Evolutionary conservation across 2,329 filamentous ascomycete species (phyloP), one percentile per base, ranked within the genome.

Genomic region (Hymenoscyphus linearis): DNA sequence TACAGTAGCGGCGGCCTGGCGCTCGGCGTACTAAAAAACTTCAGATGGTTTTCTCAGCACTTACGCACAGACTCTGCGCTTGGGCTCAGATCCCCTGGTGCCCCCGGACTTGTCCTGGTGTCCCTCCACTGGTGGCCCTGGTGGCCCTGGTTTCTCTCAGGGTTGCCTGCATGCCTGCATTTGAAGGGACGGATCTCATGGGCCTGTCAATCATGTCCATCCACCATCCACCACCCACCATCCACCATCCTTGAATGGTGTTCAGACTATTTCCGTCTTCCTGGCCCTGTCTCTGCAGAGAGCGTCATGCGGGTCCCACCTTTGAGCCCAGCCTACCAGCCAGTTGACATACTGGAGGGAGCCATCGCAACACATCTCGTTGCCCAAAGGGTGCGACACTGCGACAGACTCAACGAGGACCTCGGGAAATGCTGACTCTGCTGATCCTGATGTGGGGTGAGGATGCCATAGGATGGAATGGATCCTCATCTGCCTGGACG

Each of bases 181-280:
- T n/a, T 47, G 40, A 18, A 47, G 22, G 36, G 40, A 47, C 16
- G 25, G 55, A 57, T 47, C 22, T 52, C 36, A 59, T 55, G 60
- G 40, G 22, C 40, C 40, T 47, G 31, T 31, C 31, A 31, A 4
- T 31, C 27, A 31, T 31, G 27, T 7, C 9, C 27, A 7, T 31
- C 27, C 27, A 31, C 9, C 27, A 7, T 31, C 27, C 27, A 31
- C 9, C 27, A 7, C 9, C 27, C 27, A 31, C 9, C 27, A 7
- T 31, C 27, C 27, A 31, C n/a, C n/a, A 55, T 50, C 14, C 25
- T 47, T 14, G 52, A 37, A 36, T 27, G 27, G 44, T n/a, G 52
- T 13, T 26, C 35, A 26, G n/a, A 35, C 60, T 61, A 61, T 61
- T 61, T 59, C 56, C n/a, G 56, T 55, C 60, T 55, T 56, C 52